Evolutionary conservation across 2,329 filamentous ascomycete species (phyloP), one percentile per base, ranked within the genome.

Genomic region (Cladophialophora chaetospira): DNA sequence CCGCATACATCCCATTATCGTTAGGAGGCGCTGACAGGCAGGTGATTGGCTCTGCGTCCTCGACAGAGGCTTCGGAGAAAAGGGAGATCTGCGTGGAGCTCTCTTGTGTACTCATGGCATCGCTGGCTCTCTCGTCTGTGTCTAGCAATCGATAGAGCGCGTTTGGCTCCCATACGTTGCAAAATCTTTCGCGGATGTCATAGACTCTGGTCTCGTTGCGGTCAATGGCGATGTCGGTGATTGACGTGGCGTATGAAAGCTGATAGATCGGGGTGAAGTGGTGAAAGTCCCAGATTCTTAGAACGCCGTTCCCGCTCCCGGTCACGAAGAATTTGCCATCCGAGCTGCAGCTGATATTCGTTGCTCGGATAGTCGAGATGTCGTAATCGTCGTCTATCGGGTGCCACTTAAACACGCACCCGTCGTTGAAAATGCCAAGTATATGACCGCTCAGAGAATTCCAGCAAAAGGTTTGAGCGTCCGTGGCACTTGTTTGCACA

Each of bases 141-240:
- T 65, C 62, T 51, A 33, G 13, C 6, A 33, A 13, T 13, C 29
- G 13, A 13, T 33, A 33, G n/a, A 69, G 55, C 9, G 60, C 63
- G 25, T 63, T 61, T 6, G 68, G 68, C 57, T 70, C 63, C 69
- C 69, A 70, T 6, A 66, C 55, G 53, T 67, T 68, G 55, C 67
- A 68, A 15, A 60, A 40, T 1, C 58, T 63, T 2, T 57, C 65
- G 21, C 67, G 60, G 25, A 66, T 54, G 48, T 69, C 68, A 47
- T 69, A 69, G 44, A 70, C 61, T 11, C 67, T 66, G 19, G 56
- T 60, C 6, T 43, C 55, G 28, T 67, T 64, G 11, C 63, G 65
- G 40, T 63, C 63, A 38, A 70, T 65, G n/a, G 65, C 54, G 15
- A 70, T 29, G 52, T 62, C 61, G 36, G 43, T 42, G 29, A 70